A percentile compares a stretch with the other conserved stretches of the same genome.
phyloP scores from a whole-genome alignment of 345 rosid species.

The Psidium friedrichsthalianum region DNA sequence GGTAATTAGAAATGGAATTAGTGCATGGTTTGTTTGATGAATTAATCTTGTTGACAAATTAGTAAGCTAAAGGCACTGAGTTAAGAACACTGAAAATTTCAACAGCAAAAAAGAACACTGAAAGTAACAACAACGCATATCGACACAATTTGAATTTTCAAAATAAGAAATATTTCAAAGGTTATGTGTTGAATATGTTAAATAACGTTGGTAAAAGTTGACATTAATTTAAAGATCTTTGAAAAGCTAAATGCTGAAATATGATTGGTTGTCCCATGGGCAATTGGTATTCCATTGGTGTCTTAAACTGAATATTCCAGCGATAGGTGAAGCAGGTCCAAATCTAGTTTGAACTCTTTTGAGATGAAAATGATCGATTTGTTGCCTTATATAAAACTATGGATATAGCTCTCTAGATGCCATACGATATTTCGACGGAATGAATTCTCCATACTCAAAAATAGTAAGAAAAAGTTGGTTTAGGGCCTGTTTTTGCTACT shows the following conservation, averaged over 20 bases:
- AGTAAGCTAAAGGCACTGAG: neutral
- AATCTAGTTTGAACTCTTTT: neutral
- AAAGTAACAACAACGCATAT: neutral
- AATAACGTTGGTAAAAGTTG: neutral
- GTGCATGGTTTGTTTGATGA: neutral
- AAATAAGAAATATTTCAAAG: neutral
- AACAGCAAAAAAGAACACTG: neutral
- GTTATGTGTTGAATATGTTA: neutral
- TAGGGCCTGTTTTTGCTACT: neutral
- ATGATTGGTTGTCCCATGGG: neutral
- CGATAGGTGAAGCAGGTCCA: neutral
- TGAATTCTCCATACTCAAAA: neutral
- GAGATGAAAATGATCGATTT: neutral
- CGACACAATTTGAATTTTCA: neutral
- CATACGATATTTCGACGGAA: neutral
- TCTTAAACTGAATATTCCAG: neutral
- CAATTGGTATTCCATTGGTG: neutral
- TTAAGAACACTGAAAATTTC: neutral
- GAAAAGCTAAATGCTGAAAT: neutral
- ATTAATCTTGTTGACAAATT: neutral
- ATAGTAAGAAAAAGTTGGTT: neutral
- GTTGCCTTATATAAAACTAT: too few relatives aligned
- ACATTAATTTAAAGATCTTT: neutral
- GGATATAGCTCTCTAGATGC: neutral
- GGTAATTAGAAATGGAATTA: neutral